Conservation (phyloP, 257 asterid species). For the Fraxinus anomala region DNA sequence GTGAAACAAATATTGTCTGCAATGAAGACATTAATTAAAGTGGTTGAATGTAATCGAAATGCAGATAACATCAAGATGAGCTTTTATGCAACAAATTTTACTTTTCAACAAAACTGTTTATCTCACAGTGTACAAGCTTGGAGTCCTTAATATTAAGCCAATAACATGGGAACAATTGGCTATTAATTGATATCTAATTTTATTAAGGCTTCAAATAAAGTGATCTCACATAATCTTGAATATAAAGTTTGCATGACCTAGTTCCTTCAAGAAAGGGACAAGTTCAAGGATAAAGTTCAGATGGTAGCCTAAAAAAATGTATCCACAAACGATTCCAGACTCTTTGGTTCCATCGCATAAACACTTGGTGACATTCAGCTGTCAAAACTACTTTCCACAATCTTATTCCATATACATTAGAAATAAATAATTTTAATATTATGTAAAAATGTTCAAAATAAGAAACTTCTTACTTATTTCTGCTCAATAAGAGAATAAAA, state of each 20-base stretch:
- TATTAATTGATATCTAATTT: not conserved
- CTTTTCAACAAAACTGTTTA: not conserved
- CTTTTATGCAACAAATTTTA: not conserved
- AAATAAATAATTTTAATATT: not conserved
- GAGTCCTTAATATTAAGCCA: not conserved
- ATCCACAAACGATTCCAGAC: constrained; percentile 1
- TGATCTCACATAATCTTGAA: not conserved
- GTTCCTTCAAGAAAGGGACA: not conserved
- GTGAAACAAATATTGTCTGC: not conserved
- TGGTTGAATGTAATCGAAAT: not conserved
- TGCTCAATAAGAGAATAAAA: not conserved
- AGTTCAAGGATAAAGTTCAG: not conserved
- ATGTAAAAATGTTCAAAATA: not conserved
- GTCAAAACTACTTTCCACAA: not conserved
- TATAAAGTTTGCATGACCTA: not conserved
- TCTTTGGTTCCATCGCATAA: not conserved
- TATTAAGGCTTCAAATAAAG: not conserved
- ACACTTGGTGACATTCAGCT: not conserved
- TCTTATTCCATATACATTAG: not conserved
- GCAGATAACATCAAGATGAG: not conserved
- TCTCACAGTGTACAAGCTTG: not conserved
- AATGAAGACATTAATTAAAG: not conserved
- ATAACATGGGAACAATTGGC: not conserved
- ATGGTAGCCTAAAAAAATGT: not conserved
- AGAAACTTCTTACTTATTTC: not conserved